Percentiles rank a stretch among this genome's conserved stretches.
Conservation (phyloP, 257 asterid genomes). For the Solanum etuberosum region DNA sequence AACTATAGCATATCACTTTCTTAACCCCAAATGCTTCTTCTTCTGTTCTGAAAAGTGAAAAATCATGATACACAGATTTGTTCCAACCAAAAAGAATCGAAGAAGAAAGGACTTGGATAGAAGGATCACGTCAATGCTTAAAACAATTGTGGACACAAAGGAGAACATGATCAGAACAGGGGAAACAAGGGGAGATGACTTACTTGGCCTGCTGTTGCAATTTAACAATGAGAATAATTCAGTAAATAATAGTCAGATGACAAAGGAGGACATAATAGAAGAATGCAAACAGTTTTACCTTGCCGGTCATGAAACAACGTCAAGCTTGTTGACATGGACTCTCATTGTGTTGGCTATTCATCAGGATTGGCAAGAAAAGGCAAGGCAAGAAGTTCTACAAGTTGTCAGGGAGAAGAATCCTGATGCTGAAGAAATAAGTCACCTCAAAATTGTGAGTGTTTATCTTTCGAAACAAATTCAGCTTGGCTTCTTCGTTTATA, state of each 20-base stretch:
- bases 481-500: not conserved
- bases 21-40: not conserved
- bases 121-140: constrained; percentile 31
- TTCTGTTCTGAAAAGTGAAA: not conserved
- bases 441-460: constrained; percentile 38
- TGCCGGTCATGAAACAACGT: constrained; percentile 47
- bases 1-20: not conserved
- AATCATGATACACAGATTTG: constrained; percentile 15
- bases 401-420: constrained; percentile 24
- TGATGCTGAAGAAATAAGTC: constrained; percentile 23
- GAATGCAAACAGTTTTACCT: constrained; percentile 46
- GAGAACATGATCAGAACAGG: constrained; percentile 11
- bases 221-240: constrained; percentile 14
- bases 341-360: constrained; percentile 40
- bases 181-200: constrained; percentile 18
- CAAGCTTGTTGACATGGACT: constrained; percentile 45
- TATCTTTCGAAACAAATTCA: not conserved
- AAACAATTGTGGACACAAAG: constrained; percentile 24
- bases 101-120: constrained; percentile 25
- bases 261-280: constrained; percentile 40
- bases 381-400: constrained; percentile 37
- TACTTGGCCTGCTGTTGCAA: constrained; percentile 29
- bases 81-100: constrained; percentile 41
- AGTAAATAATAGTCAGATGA: constrained; percentile 18
- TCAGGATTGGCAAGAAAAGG: constrained; percentile 42